A percentile compares a stretch with the other conserved stretches of the same genome.
These are phyloP conservation scores for Penicillium sp. DNA, from an alignment of 2,329 filamentous ascomycete genomes.

Conservation along the genomic window DNA sequence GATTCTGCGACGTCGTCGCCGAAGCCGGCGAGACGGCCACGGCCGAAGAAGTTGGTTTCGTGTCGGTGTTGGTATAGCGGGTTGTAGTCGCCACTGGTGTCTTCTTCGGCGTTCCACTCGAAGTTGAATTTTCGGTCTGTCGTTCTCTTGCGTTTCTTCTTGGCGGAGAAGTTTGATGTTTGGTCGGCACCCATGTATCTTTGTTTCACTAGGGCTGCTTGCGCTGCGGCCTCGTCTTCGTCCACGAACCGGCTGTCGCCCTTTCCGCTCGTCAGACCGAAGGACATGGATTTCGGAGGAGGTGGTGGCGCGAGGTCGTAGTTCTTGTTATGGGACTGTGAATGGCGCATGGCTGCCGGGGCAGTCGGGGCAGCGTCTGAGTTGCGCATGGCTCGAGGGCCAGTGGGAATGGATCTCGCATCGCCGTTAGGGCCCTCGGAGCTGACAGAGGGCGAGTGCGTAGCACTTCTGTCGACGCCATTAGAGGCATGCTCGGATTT, in stretches of 20 bases:
- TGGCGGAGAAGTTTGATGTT: slow-evolving; percentile 83
- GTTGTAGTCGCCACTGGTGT: slow-evolving; percentile 77
- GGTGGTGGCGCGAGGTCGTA: too few relatives aligned
- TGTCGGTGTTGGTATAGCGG: slow-evolving; percentile 64
- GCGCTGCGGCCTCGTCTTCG: slow-evolving; percentile 54
- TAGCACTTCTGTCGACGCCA: too few relatives aligned
- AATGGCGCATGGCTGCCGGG: too few relatives aligned
- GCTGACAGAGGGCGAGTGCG: too few relatives aligned
- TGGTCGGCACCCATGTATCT: slow-evolving; percentile 87
- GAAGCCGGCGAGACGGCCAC: slow-evolving; percentile 60
- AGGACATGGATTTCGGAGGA: too few relatives aligned
- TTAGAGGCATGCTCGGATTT: too few relatives aligned
- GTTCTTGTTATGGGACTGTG: too few relatives aligned
- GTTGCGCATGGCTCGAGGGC: slow-evolving; percentile 61
- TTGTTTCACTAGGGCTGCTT: slow-evolving; percentile 64
- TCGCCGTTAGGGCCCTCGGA: slow-evolving; percentile 25
- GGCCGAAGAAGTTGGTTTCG: slow-evolving; percentile 61
- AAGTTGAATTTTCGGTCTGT: slow-evolving; percentile 98
- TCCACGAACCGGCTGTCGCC: slow-evolving; percentile 39
- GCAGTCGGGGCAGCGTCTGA: too few relatives aligned
- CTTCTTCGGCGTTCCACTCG: slow-evolving; percentile 91
- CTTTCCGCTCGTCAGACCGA: too few relatives aligned
- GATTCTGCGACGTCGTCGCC: slow-evolving; percentile 49
- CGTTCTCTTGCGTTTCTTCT: slow-evolving; percentile 88
- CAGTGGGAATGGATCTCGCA: slow-evolving; percentile 48